Base-by-base conservation (phyloP, 2,329 filamentous ascomycete genomes). In the Arachnomyces sp. region DNA sequence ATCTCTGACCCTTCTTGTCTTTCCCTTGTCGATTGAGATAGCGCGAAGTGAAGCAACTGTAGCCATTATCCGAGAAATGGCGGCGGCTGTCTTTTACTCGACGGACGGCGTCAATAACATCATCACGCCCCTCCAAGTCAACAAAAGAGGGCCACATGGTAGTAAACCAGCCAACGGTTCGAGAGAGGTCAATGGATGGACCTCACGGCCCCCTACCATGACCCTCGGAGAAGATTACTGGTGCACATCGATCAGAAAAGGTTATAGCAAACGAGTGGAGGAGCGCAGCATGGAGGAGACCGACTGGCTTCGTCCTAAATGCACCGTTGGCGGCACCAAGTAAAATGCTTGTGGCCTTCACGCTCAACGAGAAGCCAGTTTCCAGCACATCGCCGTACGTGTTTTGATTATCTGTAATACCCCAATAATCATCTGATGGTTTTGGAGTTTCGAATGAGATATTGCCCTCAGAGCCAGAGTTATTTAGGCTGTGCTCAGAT, bases 101-200 rank as follows among this genome's bases (percentile, higher is more conserved):
- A n/a, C 68, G 68, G 8, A 78, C 55, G 0, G 72, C 67, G 9
- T 71, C 61, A 30, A 76, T 55, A 12, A 77, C 55, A 43, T 77
- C 72, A 25, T 73, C 67, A 2, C 63, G 55, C 2, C 61, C 57
- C 2, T 70, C 64, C 1, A 68, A 50, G 7, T 64, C 62, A 2
- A 71, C 57, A 2, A 64, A 60, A 4, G 78, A 59, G 0, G 76
- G 76, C 36, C 68, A 74, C 9, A 79, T 58, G 0, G 73, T 69
- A 2, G 74, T 77, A 46, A 79, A 77, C 74, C 74, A 79, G 2
- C 76, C 76, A 0, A 79, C 73, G 0, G 75, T 79, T 38, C 74
- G 64, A 3, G 70, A 68, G 1, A 77, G 65, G 53, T 79, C 72
- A 9, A 72, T 59, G 12, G 69, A 66, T 0, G 57, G 53, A 17